phyloP scores from a whole-genome alignment of 805 yeast species.

The Sugiyamaella chiloensis region DNA sequence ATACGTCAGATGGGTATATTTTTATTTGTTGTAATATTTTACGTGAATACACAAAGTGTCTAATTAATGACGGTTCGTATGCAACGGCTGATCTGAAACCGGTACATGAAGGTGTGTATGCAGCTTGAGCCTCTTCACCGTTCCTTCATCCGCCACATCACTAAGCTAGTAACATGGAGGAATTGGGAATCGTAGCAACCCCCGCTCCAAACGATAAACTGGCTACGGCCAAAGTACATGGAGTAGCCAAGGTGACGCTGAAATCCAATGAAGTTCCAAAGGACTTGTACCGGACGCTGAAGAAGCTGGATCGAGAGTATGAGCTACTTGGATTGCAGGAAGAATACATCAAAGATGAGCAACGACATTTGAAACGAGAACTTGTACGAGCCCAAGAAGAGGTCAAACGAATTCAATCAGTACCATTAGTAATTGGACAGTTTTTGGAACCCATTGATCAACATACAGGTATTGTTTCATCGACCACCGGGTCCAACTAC shows the following conservation, averaged over 20 bases:
- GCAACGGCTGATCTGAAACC: no score
- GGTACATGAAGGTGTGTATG: no score
- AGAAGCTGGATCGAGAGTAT: slow-evolving; percentile 85
- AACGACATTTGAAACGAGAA: slow-evolving; percentile 92
- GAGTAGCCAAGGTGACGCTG: not conserved
- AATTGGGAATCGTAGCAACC: slow-evolving; percentile 9
- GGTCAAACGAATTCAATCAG: slow-evolving; percentile 95
- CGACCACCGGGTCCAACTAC: slow-evolving; percentile 96
- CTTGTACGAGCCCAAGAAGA: slow-evolving; percentile 96
- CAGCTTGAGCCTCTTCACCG: no score
- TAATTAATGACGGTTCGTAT: no score
- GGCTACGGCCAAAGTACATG: not conserved
- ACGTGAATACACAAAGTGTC: no score
- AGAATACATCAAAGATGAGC: slow-evolving; percentile 96
- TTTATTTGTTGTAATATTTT: no score
- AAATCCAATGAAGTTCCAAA: slow-evolving; percentile 3
- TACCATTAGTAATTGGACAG: slow-evolving; percentile 97
- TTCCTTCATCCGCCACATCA: slow-evolving; percentile 7
- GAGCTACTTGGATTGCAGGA: slow-evolving; percentile 85
- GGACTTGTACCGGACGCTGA: slow-evolving; percentile 80
- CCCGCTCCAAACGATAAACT: not conserved
- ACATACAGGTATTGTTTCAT: slow-evolving; percentile 92
- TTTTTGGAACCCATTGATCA: slow-evolving; percentile 97
- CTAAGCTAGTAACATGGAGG: slow-evolving; percentile 11
- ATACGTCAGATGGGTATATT: no score